Percentiles rank a stretch among this genome's conserved stretches.
Conservation (phyloP, 306 rosid genomes). For the Parietaria judaica region DNA sequence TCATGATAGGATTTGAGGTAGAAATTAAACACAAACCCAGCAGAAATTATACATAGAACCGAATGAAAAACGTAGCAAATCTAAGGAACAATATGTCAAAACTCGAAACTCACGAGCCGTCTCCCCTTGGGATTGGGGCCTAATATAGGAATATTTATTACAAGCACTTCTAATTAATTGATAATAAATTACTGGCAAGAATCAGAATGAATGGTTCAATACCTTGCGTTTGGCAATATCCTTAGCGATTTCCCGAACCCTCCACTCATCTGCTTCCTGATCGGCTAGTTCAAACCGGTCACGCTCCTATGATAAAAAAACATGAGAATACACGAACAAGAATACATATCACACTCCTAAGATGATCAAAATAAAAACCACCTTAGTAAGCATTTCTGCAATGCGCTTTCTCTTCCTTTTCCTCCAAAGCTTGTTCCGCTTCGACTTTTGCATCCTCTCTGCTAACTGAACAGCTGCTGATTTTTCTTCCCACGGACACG, state of each 20-base stretch:
- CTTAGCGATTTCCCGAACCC: slow-evolving; percentile 76
- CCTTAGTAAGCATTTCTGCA: slow-evolving; percentile 42
- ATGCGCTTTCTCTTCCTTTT: slow-evolving; percentile 20
- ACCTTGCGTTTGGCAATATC: slow-evolving; percentile 77
- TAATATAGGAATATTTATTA: no score
- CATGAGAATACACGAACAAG: slow-evolving; percentile 13
- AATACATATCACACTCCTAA: neutral
- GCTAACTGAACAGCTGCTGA: slow-evolving; percentile 44
- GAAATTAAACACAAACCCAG: no score
- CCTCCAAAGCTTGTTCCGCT: slow-evolving; percentile 68
- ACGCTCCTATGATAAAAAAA: slow-evolving; percentile 36
- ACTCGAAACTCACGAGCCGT: slow-evolving; percentile 4
- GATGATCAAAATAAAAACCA: slow-evolving; percentile 9
- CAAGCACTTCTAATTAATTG: no score
- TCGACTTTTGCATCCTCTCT: slow-evolving; percentile 41
- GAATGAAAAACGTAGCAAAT: no score
- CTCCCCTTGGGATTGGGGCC: no score
- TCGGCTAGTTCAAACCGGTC: slow-evolving; percentile 52
- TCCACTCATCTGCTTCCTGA: slow-evolving; percentile 89
- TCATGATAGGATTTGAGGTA: neutral
- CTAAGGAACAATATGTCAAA: no score
- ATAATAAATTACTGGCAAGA: neutral
- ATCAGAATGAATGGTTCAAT: slow-evolving; percentile 3
- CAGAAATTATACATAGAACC: no score
- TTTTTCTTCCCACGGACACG: slow-evolving; percentile 79